Percentiles rank a stretch among this genome's conserved stretches.
Evolutionary conservation across 345 rosid species (phyloP).

Genomic region (Punica granatum): DNA sequence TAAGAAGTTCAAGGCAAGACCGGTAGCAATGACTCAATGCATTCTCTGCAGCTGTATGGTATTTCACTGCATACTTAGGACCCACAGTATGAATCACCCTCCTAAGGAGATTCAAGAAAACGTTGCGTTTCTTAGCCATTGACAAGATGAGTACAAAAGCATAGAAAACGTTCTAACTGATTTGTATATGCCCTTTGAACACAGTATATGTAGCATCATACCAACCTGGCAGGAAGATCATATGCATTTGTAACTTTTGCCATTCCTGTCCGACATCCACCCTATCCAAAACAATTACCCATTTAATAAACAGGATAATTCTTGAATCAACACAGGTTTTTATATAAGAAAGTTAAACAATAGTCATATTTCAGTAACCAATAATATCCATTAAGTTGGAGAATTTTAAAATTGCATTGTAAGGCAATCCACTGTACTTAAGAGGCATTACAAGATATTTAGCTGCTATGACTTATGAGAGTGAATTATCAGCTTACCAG

Average conservation of each 20-base stretch:
- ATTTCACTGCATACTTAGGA: slow-evolving; percentile 95
- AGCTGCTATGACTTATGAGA: no score
- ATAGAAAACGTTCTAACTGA: background rate
- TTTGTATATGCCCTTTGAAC: background rate
- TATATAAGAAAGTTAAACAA: background rate
- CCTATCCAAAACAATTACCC: slow-evolving; percentile 40
- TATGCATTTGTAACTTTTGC: slow-evolving; percentile 95
- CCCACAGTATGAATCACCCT: slow-evolving; percentile 94
- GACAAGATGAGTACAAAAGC: background rate
- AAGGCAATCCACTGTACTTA: background rate
- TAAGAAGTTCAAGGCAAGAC: slow-evolving; percentile 88
- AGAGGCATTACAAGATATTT: background rate
- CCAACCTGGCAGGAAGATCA: slow-evolving; percentile 95
- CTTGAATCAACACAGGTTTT: background rate
- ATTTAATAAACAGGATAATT: background rate
- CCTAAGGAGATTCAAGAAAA: slow-evolving; percentile 30
- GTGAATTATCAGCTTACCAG: slow-evolving; percentile 36
- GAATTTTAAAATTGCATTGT: background rate
- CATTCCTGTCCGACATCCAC: slow-evolving; percentile 99
- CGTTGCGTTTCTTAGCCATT: slow-evolving; percentile 1
- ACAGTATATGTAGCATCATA: slow-evolving; percentile 10
- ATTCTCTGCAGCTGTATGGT: slow-evolving; percentile 98
- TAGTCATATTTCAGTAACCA: background rate
- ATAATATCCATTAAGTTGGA: background rate
- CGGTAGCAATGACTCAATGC: slow-evolving; percentile 98